These are phyloP conservation scores for Cafeteria roenbergensis DNA, from an alignment of 108 stramenopile genomes.

Conservation along the genomic window DNA sequence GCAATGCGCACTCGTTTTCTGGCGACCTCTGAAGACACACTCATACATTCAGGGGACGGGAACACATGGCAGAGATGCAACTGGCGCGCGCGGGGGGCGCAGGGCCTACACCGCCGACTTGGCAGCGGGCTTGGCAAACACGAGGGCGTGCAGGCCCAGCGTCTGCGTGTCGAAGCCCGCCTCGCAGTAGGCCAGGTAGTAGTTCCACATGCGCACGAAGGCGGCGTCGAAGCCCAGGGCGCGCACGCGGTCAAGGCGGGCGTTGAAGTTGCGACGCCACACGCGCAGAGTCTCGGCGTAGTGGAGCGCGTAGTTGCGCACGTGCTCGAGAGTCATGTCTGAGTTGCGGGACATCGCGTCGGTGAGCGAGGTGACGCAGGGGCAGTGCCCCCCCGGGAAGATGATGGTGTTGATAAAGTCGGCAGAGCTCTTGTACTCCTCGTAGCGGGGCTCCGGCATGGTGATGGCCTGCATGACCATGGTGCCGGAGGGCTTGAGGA, in stretches of 20 bases:
- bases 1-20: too few species aligned
- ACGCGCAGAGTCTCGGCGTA: constrained; percentile 81
- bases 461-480: constrained; percentile 92
- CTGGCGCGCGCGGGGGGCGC: too few species aligned
- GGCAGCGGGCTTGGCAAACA: too few species aligned
- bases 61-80: too few species aligned
- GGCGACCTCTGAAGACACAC: too few species aligned
- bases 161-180: constrained; percentile 60
- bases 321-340: constrained; percentile 61
- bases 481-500: constrained; percentile 63
- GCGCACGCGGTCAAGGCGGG: constrained; percentile 43
- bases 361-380: constrained; percentile 67
- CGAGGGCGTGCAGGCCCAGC: constrained; percentile 12
- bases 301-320: constrained; percentile 77
- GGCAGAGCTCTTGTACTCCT: constrained; percentile 59
- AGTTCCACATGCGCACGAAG: constrained; percentile 83
- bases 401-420: constrained; percentile 93
- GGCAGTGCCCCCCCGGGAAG: constrained; percentile 80
- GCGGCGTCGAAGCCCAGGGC: constrained; percentile 77
- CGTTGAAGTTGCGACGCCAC: constrained; percentile 80
- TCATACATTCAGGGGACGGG: too few species aligned
- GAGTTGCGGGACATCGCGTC: constrained; percentile 61
- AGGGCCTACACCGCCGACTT: too few species aligned
- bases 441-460: constrained; percentile 79
- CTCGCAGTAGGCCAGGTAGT: constrained; percentile 86